Evolutionary conservation across 2,329 filamentous ascomycete genomes (phyloP).

Genomic region (Lecanicillium sp.): DNA sequence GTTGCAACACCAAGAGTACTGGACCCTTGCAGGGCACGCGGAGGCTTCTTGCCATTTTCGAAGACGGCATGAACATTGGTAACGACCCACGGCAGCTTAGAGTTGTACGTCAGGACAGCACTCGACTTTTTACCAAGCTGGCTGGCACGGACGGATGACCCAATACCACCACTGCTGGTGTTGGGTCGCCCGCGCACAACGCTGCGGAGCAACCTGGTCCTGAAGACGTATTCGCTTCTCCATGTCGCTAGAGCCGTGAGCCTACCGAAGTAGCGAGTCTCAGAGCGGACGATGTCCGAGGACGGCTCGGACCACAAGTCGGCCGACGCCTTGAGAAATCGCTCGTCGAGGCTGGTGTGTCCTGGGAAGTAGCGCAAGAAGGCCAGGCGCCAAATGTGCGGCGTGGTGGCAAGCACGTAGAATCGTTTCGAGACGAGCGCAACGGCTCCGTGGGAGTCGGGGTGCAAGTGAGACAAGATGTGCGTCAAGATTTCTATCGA

Average conservation of each 20-base stretch:
- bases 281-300: constrained; percentile 54
- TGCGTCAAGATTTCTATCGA: constrained; percentile 80
- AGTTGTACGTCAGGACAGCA: constrained; percentile 78
- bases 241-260: constrained; percentile 82
- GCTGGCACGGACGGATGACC: constrained; percentile 40
- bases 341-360: constrained; percentile 36
- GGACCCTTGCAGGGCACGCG: constrained; percentile 76
- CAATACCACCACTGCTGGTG: constrained; percentile 42
- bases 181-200: constrained; percentile 74
- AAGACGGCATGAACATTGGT: constrained; percentile 77
- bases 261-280: constrained; percentile 72
- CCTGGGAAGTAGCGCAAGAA: constrained; percentile 88
- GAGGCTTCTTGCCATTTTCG: constrained; percentile 61
- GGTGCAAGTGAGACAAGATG: constrained; percentile 81
- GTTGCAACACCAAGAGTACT: constrained; percentile 72
- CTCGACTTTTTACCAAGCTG: constrained; percentile 56
- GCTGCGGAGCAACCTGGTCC: constrained; percentile 76
- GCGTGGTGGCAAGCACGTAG: constrained; percentile 77
- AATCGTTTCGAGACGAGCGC: constrained; percentile 84
- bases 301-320: constrained; percentile 36
- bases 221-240: constrained; percentile 89
- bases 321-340: constrained; percentile 24
- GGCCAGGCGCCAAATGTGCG: constrained; percentile 88
- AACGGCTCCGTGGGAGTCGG: constrained; percentile 72
- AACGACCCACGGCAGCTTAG: constrained; percentile 70